phyloP scores from a whole-genome alignment of 1,139 yeast species.

The Geotrichum bryndzae region DNA sequence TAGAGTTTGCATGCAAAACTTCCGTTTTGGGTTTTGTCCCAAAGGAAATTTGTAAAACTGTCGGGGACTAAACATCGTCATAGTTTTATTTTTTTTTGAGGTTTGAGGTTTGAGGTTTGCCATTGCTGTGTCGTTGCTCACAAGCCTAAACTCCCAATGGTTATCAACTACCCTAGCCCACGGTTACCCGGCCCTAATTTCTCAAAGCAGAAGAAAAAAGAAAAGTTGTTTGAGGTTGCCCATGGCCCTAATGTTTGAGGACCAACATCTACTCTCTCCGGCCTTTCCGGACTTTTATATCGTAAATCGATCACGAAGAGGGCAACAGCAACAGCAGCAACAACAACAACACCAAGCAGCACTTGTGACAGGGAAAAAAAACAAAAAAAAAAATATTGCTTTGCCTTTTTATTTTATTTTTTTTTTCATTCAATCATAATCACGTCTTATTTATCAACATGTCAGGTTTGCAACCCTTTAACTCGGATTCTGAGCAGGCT shows the following conservation, averaged over 20 bases:
- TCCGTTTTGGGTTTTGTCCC: neutral
- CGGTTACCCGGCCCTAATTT: neutral
- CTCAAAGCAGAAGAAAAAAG: neutral
- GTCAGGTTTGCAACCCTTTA: neutral
- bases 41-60: neutral
- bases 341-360: neutral
- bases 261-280: neutral
- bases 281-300: neutral
- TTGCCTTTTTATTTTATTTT: neutral
- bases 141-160: neutral
- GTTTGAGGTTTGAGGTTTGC: neutral
- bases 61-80: neutral
- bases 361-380: neutral
- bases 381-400: neutral
- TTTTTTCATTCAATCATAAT: neutral
- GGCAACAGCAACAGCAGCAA: neutral
- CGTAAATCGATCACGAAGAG: neutral
- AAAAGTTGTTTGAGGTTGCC: neutral
- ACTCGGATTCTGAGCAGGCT: neutral
- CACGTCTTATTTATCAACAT: neutral
- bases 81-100: neutral
- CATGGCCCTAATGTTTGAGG: neutral
- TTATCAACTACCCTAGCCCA: neutral
- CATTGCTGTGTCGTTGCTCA: neutral
- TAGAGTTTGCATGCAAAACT: neutral